Conservation (phyloP, 768 basidiomycete genomes). For the Pisolithus orientalis region DNA sequence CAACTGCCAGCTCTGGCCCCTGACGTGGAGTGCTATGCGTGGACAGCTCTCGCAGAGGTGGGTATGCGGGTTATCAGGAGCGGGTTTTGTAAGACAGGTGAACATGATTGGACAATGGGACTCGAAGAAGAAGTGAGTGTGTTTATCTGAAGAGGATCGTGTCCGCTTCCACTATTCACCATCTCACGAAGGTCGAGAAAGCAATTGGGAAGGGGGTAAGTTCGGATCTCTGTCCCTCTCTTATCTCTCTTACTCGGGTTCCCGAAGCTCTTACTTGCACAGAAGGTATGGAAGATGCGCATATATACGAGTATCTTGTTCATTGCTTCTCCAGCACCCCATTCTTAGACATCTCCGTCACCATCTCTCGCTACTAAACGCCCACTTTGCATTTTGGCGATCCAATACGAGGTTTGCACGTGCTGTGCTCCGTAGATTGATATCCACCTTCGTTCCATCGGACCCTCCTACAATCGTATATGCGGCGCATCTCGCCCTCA, state of each 20-base stretch:
- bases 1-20: slow-evolving; percentile 42
- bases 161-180: neutral
- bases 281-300: slow-evolving; percentile 41
- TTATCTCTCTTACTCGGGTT: neutral
- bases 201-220: slow-evolving; percentile 67
- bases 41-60: slow-evolving; percentile 63
- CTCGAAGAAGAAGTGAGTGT: slow-evolving; percentile 47
- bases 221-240: slow-evolving; percentile 6
- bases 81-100: slow-evolving; percentile 32
- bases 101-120: slow-evolving; percentile 41
- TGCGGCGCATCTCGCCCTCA: slow-evolving; percentile 47
- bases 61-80: slow-evolving; percentile 52
- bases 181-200: slow-evolving; percentile 42
- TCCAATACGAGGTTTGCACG: slow-evolving; percentile 55
- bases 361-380: slow-evolving; percentile 55
- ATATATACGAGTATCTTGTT: slow-evolving; percentile 5
- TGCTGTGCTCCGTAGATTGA: slow-evolving; percentile 48
- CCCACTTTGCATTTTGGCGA: slow-evolving; percentile 42
- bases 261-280: slow-evolving; percentile 45
- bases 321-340: slow-evolving; percentile 43
- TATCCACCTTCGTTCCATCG: slow-evolving; percentile 37
- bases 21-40: slow-evolving; percentile 63
- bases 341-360: slow-evolving; percentile 55
- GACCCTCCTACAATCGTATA: slow-evolving; percentile 53
- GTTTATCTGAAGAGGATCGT: neutral